phyloP scores from a whole-genome alignment of 148 eudicot genomes.

The Rhododendron kiyosumense region DNA sequence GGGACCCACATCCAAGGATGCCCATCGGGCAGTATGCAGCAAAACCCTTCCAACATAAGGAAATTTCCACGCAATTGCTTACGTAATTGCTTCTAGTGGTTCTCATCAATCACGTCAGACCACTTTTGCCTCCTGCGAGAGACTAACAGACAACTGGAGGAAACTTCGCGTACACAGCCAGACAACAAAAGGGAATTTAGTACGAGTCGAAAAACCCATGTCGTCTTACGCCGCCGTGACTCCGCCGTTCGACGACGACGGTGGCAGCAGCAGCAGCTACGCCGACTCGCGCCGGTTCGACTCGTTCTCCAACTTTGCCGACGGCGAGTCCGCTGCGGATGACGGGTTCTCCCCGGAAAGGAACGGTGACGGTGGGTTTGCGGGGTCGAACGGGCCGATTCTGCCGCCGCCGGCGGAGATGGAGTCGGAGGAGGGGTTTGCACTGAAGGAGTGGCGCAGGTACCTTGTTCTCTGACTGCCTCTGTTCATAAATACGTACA shows the following conservation, averaged over 20 bases:
- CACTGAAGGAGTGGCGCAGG: conserved; percentile 53
- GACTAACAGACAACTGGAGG: not conserved
- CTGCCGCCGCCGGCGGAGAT: conserved; percentile 64
- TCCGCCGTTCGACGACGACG: conserved; percentile 4
- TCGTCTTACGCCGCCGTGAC: not conserved
- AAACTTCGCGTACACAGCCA: not conserved
- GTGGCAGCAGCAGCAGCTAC: not conserved
- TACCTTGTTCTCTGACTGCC: not conserved
- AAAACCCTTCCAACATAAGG: no score
- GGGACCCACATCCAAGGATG: no score
- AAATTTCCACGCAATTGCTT: no score
- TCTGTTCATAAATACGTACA: not conserved
- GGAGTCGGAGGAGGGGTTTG: conserved; percentile 54
- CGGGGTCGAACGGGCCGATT: conserved; percentile 42
- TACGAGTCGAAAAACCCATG: not conserved
- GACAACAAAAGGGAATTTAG: not conserved
- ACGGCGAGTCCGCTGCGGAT: conserved; percentile 14
- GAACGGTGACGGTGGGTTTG: conserved; percentile 26
- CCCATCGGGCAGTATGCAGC: no score
- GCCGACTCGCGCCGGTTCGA: conserved; percentile 12
- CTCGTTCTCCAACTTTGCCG: conserved; percentile 26
- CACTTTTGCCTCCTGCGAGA: not conserved
- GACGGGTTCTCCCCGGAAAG: conserved; percentile 17
- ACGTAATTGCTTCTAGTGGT: no score
- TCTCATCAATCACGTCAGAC: no score